Evolutionary conservation across 257 asterid species (phyloP).

Genomic region (Cynanchum wilfordii): DNA sequence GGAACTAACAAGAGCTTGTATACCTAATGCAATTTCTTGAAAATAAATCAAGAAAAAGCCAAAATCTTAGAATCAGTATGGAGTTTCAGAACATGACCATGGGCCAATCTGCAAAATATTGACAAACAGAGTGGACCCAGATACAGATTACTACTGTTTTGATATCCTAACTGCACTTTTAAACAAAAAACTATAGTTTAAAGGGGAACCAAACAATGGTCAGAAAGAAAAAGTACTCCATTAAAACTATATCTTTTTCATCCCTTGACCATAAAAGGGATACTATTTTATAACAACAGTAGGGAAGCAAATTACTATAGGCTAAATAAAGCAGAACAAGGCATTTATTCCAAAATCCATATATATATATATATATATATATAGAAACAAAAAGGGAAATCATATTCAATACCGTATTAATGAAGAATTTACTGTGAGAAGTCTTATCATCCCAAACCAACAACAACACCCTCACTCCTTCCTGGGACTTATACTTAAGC

Average conservation of each 20-base stretch:
- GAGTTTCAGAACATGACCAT: not conserved
- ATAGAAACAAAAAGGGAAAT: slow-evolving; percentile 10
- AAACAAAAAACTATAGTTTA: not conserved
- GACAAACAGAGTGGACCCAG: slow-evolving; percentile 6
- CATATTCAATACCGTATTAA: slow-evolving; percentile 52
- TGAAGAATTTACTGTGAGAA: slow-evolving; percentile 76
- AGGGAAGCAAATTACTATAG: not conserved
- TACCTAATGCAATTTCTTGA: not conserved
- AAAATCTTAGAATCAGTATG: not conserved
- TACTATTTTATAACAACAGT: not conserved
- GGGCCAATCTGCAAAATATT: not conserved
- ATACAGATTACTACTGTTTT: not conserved
- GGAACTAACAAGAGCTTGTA: not conserved
- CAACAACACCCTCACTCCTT: slow-evolving; percentile 87
- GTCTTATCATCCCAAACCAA: slow-evolving; percentile 98
- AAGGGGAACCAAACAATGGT: not conserved
- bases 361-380: not conserved
- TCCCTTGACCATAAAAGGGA: not conserved
- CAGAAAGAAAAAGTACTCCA: not conserved
- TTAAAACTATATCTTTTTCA: too few relatives aligned
- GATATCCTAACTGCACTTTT: not conserved
- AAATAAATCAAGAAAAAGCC: not conserved
- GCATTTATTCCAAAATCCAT: not conserved
- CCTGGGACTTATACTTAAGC: slow-evolving; percentile 86
- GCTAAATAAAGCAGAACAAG: not conserved